Conservation (phyloP, 2,329 filamentous ascomycete genomes). For the Venturia carpophila region DNA sequence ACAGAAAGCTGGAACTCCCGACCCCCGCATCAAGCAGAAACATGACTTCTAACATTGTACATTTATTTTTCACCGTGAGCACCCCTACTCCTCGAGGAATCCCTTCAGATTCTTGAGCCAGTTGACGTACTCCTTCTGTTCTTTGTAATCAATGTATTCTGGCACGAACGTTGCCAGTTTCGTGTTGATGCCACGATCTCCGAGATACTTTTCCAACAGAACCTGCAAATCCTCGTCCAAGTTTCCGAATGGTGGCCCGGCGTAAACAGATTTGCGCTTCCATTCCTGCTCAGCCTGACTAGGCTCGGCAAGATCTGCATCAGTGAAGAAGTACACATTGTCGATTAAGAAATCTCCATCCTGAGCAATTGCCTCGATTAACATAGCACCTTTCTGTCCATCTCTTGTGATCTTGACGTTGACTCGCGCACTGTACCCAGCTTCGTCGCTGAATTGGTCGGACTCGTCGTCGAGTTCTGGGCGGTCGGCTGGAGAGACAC, state of each 20-base stretch:
- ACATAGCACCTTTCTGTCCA: conserved; percentile 66
- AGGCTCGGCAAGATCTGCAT: conserved; percentile 68
- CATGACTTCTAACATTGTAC: not conserved
- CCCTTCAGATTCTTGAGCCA: conserved; percentile 52
- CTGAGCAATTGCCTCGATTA: conserved; percentile 78
- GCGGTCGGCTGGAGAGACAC: conserved; percentile 49
- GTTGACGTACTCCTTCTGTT: conserved; percentile 90
- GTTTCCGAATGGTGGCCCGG: conserved; percentile 85
- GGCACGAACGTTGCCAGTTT: conserved; percentile 83
- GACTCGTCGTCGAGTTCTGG: conserved; percentile 51
- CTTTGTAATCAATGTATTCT: conserved; percentile 96
- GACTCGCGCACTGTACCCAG: conserved; percentile 70
- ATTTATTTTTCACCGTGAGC: not conserved
- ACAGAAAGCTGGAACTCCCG: not conserved
- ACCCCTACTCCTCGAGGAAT: not conserved
- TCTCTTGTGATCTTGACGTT: conserved; percentile 86
- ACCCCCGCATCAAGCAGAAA: not conserved
- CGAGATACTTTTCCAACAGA: conserved; percentile 84
- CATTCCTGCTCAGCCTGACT: conserved; percentile 69
- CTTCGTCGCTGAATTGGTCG: conserved; percentile 42
- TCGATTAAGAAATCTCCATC: conserved; percentile 82
- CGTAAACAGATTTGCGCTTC: conserved; percentile 70
- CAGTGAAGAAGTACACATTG: conserved; percentile 80
- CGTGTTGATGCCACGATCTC: conserved; percentile 86
- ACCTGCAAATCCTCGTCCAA: conserved; percentile 94